phyloP scores from a whole-genome alignment of 192 early-diverging fungal species.

The Linderina pennispora region DNA sequence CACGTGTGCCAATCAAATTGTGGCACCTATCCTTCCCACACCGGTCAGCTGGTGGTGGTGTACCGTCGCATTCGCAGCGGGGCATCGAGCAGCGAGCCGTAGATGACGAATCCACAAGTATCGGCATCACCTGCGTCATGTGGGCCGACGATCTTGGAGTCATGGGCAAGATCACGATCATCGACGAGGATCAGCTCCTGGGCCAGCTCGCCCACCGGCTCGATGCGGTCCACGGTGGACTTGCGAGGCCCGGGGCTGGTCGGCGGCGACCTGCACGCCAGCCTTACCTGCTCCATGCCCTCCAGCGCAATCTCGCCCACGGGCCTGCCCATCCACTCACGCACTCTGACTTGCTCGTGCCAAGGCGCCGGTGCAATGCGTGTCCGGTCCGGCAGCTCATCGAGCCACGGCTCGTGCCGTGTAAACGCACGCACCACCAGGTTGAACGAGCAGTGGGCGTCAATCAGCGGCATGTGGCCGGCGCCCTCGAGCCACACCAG shows the following conservation, averaged over 20 bases:
- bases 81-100: too few species aligned
- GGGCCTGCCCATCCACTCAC: slow-evolving; percentile 9
- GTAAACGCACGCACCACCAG: slow-evolving; percentile 28
- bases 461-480: slow-evolving; percentile 46
- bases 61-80: too few species aligned
- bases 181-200: slow-evolving; percentile 27
- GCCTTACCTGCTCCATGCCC: not conserved
- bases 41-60: too few species aligned
- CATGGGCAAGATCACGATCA: too few species aligned
- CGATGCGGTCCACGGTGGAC: slow-evolving; percentile 10
- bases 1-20: too few species aligned
- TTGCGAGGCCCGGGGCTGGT: not conserved
- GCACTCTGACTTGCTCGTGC: slow-evolving; percentile 25
- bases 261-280: not conserved
- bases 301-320: not conserved
- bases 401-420: slow-evolving; percentile 22
- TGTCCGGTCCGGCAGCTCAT: slow-evolving; percentile 13
- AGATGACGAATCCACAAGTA: too few species aligned
- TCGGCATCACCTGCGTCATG: too few species aligned
- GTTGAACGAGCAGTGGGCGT: slow-evolving; percentile 43
- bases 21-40: too few species aligned
- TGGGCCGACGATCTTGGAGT: too few species aligned
- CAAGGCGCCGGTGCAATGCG: slow-evolving; percentile 13
- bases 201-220: slow-evolving; percentile 10
- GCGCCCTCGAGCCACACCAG: slow-evolving; percentile 24